phyloP scores from a whole-genome alignment of 73 alveolate genomes.

The Blepharisma stoltei region DNA sequence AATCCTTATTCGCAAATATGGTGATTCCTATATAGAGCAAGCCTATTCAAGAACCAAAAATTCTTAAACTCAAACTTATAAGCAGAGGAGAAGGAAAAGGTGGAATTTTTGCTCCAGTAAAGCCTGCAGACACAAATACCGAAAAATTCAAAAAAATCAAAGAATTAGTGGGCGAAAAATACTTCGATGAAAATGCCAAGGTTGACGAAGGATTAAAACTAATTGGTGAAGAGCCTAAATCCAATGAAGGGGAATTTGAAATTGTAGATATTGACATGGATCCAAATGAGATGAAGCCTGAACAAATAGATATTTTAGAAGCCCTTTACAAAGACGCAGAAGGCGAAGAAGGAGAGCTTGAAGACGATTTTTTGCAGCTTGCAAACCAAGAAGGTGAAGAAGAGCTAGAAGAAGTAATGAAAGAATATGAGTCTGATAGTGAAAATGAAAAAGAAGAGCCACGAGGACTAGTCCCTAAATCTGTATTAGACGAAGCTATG shows the following conservation, averaged over 20 bases:
- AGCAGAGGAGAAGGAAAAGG: constrained; percentile 8
- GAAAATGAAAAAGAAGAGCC: background rate
- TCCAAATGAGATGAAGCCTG: constrained; percentile 12
- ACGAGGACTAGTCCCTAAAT: background rate
- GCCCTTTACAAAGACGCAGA: constrained; percentile 10
- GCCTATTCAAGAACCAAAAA: no score
- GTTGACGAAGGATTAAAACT: background rate
- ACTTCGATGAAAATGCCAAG: background rate
- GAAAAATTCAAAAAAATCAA: background rate
- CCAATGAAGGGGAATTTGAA: background rate
- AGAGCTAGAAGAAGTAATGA: no score
- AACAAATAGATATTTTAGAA: constrained; percentile 9
- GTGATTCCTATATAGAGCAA: no score
- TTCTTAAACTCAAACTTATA: no score
- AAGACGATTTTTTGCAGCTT: background rate
- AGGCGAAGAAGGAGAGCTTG: constrained; percentile 11
- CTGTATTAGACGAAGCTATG: background rate
- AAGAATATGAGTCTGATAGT: background rate
- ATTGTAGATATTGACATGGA: constrained; percentile 22
- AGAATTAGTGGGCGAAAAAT: background rate
- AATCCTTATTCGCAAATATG: no score
- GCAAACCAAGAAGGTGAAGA: background rate
- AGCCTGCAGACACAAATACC: background rate
- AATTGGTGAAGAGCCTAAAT: background rate
- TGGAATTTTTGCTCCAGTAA: background rate